phyloP scores from a whole-genome alignment of 202 grass and related monocot genomes.

The Hordeum pubiflorum region DNA sequence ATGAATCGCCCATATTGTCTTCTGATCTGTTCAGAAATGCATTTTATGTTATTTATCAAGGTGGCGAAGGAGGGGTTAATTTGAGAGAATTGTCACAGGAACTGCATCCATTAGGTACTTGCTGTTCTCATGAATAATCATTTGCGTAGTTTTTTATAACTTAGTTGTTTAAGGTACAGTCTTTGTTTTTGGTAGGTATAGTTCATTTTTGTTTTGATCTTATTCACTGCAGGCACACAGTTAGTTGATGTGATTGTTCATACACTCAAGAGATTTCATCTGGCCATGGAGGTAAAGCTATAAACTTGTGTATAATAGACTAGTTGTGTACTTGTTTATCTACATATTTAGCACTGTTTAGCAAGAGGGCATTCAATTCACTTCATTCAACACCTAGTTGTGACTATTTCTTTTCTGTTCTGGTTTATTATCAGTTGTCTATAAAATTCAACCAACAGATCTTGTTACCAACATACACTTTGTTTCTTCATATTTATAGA shows the following conservation, averaged over 20 bases:
- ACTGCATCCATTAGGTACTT: constrained; percentile 49
- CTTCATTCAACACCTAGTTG: neutral
- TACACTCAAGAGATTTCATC: constrained; percentile 50
- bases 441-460: neutral
- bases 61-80: constrained; percentile 71
- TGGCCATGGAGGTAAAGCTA: constrained; percentile 60
- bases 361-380: neutral
- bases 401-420: neutral
- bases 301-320: neutral
- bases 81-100: constrained; percentile 55
- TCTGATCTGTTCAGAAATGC: constrained; percentile 58
- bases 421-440: neutral
- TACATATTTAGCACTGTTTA: neutral
- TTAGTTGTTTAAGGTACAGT: constrained; percentile 1
- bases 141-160: constrained; percentile 2
- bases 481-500: neutral
- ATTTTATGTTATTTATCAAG: constrained; percentile 53
- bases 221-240: constrained; percentile 31
- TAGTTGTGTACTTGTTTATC: neutral
- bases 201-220: constrained; percentile 28
- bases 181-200: neutral
- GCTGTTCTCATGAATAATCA: constrained; percentile 18
- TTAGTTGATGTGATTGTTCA: constrained; percentile 52
- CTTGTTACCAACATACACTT: neutral
- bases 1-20: constrained; percentile 40